Evolutionary conservation across 83 land plant species (phyloP).

Genomic region (Larix sibirica): DNA sequence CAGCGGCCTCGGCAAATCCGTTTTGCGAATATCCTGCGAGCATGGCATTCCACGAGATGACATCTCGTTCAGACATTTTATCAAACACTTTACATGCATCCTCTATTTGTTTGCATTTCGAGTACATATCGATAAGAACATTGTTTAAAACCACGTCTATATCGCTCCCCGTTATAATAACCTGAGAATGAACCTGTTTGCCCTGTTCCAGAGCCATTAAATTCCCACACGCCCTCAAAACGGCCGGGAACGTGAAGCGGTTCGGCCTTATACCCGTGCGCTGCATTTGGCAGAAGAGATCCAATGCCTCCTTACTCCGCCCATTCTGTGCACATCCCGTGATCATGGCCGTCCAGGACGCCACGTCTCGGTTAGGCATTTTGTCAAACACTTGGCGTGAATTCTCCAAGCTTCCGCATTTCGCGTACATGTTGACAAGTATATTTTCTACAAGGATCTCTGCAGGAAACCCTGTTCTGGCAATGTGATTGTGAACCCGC

Average conservation of each 20-base stretch:
- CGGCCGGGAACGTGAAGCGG: slow-evolving; percentile 54
- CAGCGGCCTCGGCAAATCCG: slow-evolving; percentile 33
- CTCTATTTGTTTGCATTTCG: slow-evolving; percentile 53
- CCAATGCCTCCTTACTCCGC: slow-evolving; percentile 30
- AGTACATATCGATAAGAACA: slow-evolving; percentile 70
- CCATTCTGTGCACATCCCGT: slow-evolving; percentile 54
- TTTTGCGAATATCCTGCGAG: slow-evolving; percentile 49
- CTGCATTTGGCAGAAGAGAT: slow-evolving; percentile 40
- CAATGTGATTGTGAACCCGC: slow-evolving; percentile 38
- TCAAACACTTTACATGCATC: slow-evolving; percentile 44
- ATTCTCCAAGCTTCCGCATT: slow-evolving; percentile 26
- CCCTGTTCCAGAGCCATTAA: slow-evolving; percentile 43
- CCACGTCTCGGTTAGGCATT: slow-evolving; percentile 47
- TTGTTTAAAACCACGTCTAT: slow-evolving; percentile 34
- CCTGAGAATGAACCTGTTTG: slow-evolving; percentile 28
- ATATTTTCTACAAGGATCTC: slow-evolving; percentile 52
- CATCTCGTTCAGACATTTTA: slow-evolving; percentile 30
- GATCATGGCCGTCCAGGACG: slow-evolving; percentile 62
- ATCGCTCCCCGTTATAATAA: slow-evolving; percentile 26
- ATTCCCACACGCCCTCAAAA: slow-evolving; percentile 43
- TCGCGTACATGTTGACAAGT: slow-evolving; percentile 39
- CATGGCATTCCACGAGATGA: slow-evolving; percentile 65
- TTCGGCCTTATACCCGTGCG: slow-evolving; percentile 34
- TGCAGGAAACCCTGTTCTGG: slow-evolving; percentile 33
- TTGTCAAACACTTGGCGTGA: slow-evolving; percentile 57